These are phyloP conservation scores for Tephrocybe sp. DNA, from an alignment of 768 basidiomycete species.

Conservation along the genomic window DNA sequence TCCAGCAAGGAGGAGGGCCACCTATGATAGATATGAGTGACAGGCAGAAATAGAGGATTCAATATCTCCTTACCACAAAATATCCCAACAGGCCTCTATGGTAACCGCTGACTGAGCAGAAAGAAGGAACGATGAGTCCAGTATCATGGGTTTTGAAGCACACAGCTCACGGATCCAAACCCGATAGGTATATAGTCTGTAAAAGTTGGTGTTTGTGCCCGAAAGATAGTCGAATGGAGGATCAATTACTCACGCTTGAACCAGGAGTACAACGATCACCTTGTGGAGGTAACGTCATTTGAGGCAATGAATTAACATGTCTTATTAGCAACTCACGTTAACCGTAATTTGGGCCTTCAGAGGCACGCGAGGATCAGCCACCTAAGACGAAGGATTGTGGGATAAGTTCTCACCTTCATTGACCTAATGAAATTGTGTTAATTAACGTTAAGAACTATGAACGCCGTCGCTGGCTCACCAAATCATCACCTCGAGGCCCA, in stretches of 20 bases:
- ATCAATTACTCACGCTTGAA: slow-evolving; percentile 34
- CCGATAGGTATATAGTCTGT: slow-evolving; percentile 41
- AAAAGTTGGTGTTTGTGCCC: background rate
- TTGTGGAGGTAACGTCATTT: slow-evolving; percentile 9
- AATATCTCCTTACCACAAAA: slow-evolving; percentile 26
- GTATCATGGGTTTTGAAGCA: background rate
- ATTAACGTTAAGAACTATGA: background rate
- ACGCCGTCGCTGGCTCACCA: slow-evolving; percentile 3
- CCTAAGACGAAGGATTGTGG: background rate
- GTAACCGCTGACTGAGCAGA: slow-evolving; percentile 31
- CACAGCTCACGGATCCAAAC: slow-evolving; percentile 43
- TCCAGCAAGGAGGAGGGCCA: slow-evolving; percentile 32
- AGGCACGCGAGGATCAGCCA: background rate
- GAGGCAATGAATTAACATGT: background rate
- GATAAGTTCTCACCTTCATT: slow-evolving; percentile 18
- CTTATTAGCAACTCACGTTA: slow-evolving; percentile 28
- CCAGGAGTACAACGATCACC: slow-evolving; percentile 41
- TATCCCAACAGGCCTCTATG: slow-evolving; percentile 34
- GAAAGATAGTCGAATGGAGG: background rate
- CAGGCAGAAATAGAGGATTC: background rate
- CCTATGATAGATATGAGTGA: slow-evolving; percentile 18
- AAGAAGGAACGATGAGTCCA: background rate
- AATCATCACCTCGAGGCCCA: slow-evolving; percentile 10
- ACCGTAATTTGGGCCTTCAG: slow-evolving; percentile 39
- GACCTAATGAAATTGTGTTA: slow-evolving; percentile 15